Conservation (phyloP, 192 early-diverging fungal species). For the Diversispora epigaea region DNA sequence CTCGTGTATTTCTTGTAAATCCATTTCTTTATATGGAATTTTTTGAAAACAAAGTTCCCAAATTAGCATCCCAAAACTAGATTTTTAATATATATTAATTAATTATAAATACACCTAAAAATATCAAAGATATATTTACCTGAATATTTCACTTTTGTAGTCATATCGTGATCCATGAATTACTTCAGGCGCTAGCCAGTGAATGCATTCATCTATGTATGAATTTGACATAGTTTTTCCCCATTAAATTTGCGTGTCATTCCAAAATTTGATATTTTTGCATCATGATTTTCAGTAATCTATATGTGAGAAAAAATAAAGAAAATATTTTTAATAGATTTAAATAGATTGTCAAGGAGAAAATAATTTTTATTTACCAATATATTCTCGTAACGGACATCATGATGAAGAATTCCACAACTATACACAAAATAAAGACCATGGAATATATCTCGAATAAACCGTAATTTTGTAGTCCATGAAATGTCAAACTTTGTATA, state of each 20-base stretch:
- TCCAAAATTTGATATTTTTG: slow-evolving; percentile 18
- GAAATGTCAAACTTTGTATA: neutral
- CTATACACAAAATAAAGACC: neutral
- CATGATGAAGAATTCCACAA: neutral
- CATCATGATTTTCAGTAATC: neutral
- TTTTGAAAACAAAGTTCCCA: slow-evolving; percentile 10
- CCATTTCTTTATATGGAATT: slow-evolving; percentile 1
- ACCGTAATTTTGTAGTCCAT: neutral
- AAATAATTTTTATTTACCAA: neutral
- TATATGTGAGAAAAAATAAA: neutral
- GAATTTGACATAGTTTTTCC: neutral
- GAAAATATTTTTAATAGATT: neutral
- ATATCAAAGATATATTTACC: neutral
- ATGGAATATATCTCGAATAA: neutral
- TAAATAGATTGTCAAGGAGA: neutral
- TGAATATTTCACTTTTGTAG: slow-evolving; percentile 10
- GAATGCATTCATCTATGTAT: neutral
- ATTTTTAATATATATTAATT: neutral
- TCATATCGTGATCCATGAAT: neutral
- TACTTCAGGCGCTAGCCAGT: slow-evolving; percentile 14
- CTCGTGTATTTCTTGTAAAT: neutral
- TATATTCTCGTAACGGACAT: slow-evolving; percentile 6
- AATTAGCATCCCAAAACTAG: slow-evolving; percentile 15
- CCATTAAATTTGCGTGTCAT: neutral
- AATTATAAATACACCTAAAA: neutral